These are phyloP conservation scores for Alternaria gaisen DNA, from an alignment of 2,329 filamentous ascomycete genomes.

Conservation along the genomic window DNA sequence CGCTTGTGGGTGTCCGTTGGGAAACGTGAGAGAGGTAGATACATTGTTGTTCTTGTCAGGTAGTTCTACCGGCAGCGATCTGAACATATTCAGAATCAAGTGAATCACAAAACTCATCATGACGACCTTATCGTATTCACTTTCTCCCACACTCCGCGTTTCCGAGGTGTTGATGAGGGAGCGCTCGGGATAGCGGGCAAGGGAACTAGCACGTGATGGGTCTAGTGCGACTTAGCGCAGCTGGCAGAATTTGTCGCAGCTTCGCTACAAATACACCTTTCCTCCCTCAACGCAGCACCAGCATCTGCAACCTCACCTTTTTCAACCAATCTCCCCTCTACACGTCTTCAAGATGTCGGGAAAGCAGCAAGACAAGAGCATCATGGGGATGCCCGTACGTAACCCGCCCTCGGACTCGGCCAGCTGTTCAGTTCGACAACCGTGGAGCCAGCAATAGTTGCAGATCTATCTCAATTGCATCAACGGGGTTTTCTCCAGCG, in stretches of 20 bases:
- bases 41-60: neutral
- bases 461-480: conserved; percentile 43
- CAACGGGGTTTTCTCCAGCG: conserved; percentile 25
- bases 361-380: conserved; percentile 10
- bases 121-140: neutral
- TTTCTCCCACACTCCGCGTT: conserved; percentile 20
- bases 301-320: conserved; percentile 26
- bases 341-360: conserved; percentile 7
- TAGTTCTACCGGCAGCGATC: neutral
- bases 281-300: conserved; percentile 29
- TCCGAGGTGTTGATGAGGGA: conserved; percentile 34
- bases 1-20: conserved; percentile 16
- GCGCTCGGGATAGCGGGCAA: conserved; percentile 30
- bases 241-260: conserved; percentile 33
- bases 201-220: conserved; percentile 22
- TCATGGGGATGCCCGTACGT: conserved; percentile 57
- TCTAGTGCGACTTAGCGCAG: conserved; percentile 37
- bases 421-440: neutral
- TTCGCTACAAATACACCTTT: conserved; percentile 36
- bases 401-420: neutral
- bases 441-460: conserved; percentile 25
- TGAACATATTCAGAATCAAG: fast-evolving
- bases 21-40: neutral
- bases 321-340: conserved; percentile 34
- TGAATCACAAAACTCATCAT: neutral